Evolutionary conservation across 2,329 filamentous ascomycete species (phyloP).

Genomic region (Seiridium cupressi): DNA sequence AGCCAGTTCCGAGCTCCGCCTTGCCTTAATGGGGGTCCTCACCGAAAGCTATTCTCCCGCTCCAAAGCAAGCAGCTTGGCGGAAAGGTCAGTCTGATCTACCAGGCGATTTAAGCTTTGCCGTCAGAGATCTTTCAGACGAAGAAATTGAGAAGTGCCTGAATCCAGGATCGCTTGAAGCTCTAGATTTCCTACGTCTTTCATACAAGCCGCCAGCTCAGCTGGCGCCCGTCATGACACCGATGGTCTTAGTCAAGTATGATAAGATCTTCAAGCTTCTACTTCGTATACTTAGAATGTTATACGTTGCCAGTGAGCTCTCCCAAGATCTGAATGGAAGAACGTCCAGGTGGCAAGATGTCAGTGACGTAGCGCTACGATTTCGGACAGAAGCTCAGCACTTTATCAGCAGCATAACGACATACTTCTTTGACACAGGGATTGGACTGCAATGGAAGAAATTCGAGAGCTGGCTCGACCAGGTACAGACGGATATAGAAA

Average conservation of each 20-base stretch:
- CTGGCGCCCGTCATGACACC: conserved; percentile 73
- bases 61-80: conserved; percentile 16
- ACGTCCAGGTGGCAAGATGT: conserved; percentile 31
- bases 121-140: conserved; percentile 74
- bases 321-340: conserved; percentile 51
- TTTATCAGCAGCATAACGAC: conserved; percentile 71
- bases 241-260: conserved; percentile 72
- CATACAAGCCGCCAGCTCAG: conserved; percentile 74
- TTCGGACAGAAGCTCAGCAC: conserved; percentile 75
- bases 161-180: conserved; percentile 81
- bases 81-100: conserved; percentile 38
- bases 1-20: conserved; percentile 85
- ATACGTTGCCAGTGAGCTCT: conserved; percentile 68
- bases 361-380: conserved; percentile 50
- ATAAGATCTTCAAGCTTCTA: conserved; percentile 77
- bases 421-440: conserved; percentile 79
- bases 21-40: conserved; percentile 84
- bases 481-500: conserved; percentile 57
- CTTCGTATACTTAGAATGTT: conserved; percentile 77
- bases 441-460: conserved; percentile 68
- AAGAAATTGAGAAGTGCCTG: conserved; percentile 81
- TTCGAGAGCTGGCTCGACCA: conserved; percentile 66
- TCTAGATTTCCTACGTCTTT: conserved; percentile 86
- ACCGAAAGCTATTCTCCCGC: conserved; percentile 63
- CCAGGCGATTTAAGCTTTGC: conserved; percentile 78